These are phyloP conservation scores for Diaporthe ampelina DNA, from an alignment of 2,329 filamentous ascomycete genomes.

Conservation along the genomic window DNA sequence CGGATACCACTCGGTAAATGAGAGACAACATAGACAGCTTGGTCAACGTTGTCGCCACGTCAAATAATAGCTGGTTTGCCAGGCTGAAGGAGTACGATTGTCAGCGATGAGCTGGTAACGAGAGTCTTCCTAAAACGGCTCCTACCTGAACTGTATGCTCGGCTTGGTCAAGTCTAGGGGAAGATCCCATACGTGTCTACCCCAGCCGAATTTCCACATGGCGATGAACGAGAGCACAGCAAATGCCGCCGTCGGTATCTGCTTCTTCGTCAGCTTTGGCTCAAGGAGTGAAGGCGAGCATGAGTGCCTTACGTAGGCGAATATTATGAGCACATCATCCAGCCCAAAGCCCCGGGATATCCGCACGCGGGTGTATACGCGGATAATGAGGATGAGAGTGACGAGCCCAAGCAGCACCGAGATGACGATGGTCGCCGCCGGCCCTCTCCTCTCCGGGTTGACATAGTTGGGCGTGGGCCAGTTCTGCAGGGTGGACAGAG, in stretches of 20 bases:
- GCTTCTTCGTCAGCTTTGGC: conserved; percentile 35
- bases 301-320: conserved; percentile 52
- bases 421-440: conserved; percentile 47
- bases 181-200: conserved; percentile 53
- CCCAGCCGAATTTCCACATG: conserved; percentile 48
- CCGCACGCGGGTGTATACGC: conserved; percentile 52
- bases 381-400: conserved; percentile 50
- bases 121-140: neutral
- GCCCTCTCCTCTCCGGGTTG: conserved; percentile 51
- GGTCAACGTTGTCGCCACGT: conserved; percentile 54
- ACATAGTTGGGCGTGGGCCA: conserved; percentile 52
- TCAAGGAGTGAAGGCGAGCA: neutral
- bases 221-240: conserved; percentile 49
- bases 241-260: conserved; percentile 51
- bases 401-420: conserved; percentile 48
- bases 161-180: conserved; percentile 43
- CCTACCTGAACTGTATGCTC: conserved; percentile 49
- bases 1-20: conserved; percentile 53
- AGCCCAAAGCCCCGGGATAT: conserved; percentile 53
- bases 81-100: conserved; percentile 44
- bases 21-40: conserved; percentile 58
- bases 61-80: conserved; percentile 54
- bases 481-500: conserved; percentile 44
- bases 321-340: conserved; percentile 54
- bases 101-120: conserved; percentile 22